These are phyloP conservation scores for Chondrus crispus DNA, from an alignment of 23 red algal species.

Conservation along the genomic window DNA sequence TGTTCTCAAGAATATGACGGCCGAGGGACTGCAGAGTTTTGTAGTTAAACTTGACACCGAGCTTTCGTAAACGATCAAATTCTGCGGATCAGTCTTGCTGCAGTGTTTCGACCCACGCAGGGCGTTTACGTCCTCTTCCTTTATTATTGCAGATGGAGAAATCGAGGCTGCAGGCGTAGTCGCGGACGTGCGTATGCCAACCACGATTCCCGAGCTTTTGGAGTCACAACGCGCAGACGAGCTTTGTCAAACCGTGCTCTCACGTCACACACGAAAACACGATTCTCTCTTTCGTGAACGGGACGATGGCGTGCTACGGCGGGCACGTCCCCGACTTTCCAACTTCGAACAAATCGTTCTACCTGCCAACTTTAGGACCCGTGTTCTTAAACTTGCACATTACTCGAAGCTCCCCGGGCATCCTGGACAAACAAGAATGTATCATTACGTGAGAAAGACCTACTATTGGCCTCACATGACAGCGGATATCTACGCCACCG, in stretches of 20 bases:
- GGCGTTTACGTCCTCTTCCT: too few species aligned
- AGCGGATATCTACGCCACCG: background rate
- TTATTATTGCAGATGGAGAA: too few species aligned
- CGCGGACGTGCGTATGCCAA: background rate
- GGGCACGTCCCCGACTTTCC: background rate
- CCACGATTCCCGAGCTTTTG: background rate
- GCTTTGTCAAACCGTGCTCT: background rate
- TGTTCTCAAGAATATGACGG: too few species aligned
- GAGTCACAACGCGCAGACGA: background rate
- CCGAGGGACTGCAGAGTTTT: too few species aligned
- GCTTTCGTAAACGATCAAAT: too few species aligned
- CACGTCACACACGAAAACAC: background rate
- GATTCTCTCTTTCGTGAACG: background rate
- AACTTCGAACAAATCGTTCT: background rate
- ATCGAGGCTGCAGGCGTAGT: too few species aligned
- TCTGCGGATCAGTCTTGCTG: too few species aligned
- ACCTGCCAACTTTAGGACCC: background rate
- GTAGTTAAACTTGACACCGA: too few species aligned
- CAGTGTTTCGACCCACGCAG: too few species aligned
- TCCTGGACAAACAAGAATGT: background rate
- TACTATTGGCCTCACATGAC: slow-evolving; percentile 1
- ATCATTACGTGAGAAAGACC: background rate
- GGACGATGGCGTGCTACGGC: background rate
- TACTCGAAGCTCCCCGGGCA: background rate
- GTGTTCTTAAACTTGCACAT: background rate